A percentile compares a stretch with the other conserved stretches of the same genome.
Conservation (phyloP, 257 asterid species). For the Penstemon eatonii region DNA sequence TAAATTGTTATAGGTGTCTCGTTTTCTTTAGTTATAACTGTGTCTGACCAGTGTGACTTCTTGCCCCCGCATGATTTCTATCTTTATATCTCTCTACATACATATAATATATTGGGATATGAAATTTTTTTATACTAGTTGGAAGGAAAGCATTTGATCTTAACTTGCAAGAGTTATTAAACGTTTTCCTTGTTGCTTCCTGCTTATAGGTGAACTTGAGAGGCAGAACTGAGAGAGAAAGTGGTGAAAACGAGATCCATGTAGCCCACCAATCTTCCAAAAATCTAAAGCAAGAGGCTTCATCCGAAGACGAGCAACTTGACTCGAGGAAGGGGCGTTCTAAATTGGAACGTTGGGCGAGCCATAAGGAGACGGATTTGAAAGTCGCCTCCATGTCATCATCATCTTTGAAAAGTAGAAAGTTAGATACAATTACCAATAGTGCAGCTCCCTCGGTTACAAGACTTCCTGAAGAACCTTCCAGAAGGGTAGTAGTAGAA, state of each 20-base stretch:
- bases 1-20: too few relatives aligned
- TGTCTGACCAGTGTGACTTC: too few relatives aligned
- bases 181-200: slow-evolving; percentile 20
- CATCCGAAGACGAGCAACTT: slow-evolving; percentile 63
- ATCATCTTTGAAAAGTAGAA: slow-evolving; percentile 53
- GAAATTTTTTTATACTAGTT: background rate
- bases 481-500: slow-evolving; percentile 40
- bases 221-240: slow-evolving; percentile 49
- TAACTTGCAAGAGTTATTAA: slow-evolving; percentile 2
- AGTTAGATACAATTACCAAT: slow-evolving; percentile 30
- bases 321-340: slow-evolving; percentile 75
- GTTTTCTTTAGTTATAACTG: too few relatives aligned
- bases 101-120: background rate
- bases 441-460: slow-evolving; percentile 33
- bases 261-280: slow-evolving; percentile 42
- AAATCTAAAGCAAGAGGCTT: slow-evolving; percentile 55
- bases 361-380: slow-evolving; percentile 81
- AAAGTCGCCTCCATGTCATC: slow-evolving; percentile 38
- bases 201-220: slow-evolving; percentile 53
- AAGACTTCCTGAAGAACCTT: slow-evolving; percentile 45
- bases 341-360: slow-evolving; percentile 87
- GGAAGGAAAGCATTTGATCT: slow-evolving; percentile 5
- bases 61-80: background rate
- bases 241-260: slow-evolving; percentile 45
- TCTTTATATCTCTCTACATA: background rate